Percentiles rank a stretch among this genome's conserved stretches.
Conservation (phyloP, 257 asterid species). For the Nicotiana tabacum region DNA sequence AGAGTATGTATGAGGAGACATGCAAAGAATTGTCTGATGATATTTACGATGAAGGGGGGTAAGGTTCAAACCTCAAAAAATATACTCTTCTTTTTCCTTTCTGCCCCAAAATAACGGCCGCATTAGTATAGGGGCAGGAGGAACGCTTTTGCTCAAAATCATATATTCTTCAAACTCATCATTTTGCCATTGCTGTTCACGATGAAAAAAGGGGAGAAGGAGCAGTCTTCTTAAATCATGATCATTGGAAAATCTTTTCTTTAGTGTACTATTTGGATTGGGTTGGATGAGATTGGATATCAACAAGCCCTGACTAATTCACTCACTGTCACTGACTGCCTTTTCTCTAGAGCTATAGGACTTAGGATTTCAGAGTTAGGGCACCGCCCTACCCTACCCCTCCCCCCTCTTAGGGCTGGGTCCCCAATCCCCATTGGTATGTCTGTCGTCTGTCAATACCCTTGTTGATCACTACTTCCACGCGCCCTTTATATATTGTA, state of each 20-base stretch:
- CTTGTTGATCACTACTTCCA: not conserved
- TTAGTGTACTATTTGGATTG: constrained; percentile 9
- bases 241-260: constrained; percentile 25
- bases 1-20: constrained; percentile 14
- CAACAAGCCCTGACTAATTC: not conserved
- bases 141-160: not conserved
- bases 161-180: constrained; percentile 6
- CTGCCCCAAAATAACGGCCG: constrained; percentile 46
- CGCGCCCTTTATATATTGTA: not conserved
- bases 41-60: constrained; percentile 35
- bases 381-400: not conserved
- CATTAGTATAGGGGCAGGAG: constrained; percentile 12
- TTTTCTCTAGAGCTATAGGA: not conserved
- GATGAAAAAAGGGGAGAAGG: not conserved
- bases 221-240: not conserved
- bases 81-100: not conserved
- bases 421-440: constrained; percentile 7
- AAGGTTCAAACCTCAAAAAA: constrained; percentile 33
- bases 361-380: constrained; percentile 6
- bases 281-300: not conserved
- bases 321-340: constrained; percentile 3
- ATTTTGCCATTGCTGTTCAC: constrained; percentile 21
- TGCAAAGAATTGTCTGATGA: constrained; percentile 31
- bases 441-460: constrained; percentile 4
- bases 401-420: not conserved